Evolutionary conservation across 768 basidiomycete genomes (phyloP).

Genomic region (Mycena rosella): DNA sequence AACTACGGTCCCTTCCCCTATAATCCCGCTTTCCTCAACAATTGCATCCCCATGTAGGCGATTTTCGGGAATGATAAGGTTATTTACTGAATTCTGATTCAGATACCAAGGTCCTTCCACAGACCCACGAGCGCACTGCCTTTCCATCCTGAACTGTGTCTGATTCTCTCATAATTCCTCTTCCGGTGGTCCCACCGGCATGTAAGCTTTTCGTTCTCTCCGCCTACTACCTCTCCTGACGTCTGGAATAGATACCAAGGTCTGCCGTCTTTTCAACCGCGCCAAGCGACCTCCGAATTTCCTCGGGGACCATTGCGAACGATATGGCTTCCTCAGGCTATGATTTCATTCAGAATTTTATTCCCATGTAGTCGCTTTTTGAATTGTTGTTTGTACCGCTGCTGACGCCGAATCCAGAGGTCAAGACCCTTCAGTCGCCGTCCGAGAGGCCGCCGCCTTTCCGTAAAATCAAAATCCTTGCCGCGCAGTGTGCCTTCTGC

Average conservation of each 20-base stretch:
- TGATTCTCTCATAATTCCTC: no score
- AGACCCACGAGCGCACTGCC: no score
- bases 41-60: neutral
- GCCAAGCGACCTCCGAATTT: neutral
- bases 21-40: neutral
- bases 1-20: neutral
- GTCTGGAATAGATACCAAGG: neutral
- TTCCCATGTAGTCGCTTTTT: constrained; percentile 4
- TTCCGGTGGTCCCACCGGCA: neutral
- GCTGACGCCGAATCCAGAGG: neutral
- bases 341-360: neutral
- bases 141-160: no score
- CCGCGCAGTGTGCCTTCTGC: no score
- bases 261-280: neutral
- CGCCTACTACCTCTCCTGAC: no score
- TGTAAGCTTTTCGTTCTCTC: neutral
- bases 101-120: neutral
- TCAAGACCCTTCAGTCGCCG: neutral
- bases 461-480: neutral
- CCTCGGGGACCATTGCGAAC: neutral
- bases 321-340: neutral
- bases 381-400: neutral
- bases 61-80: neutral
- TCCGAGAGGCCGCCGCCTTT: no score
- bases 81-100: neutral